Evolutionary conservation across 768 basidiomycete species (phyloP).

Genomic region (Nidularia pulvinata): DNA sequence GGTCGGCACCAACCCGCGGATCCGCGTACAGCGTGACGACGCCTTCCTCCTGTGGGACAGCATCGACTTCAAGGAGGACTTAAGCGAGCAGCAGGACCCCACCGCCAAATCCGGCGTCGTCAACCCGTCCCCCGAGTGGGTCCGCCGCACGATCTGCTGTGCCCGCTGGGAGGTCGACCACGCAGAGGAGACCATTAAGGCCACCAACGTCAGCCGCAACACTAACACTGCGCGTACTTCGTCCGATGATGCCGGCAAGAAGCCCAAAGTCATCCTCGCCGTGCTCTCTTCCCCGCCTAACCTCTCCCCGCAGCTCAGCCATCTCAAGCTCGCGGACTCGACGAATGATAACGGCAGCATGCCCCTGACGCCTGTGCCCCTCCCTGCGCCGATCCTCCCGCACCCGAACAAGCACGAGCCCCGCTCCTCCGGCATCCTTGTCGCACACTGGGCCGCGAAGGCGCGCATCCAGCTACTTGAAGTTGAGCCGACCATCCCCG

Average conservation of each 20-base stretch:
- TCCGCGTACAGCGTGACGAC: slow-evolving; percentile 80
- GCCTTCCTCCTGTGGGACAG: slow-evolving; percentile 84
- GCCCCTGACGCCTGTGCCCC: slow-evolving; percentile 53
- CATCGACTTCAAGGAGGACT: slow-evolving; percentile 49
- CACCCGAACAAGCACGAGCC: slow-evolving; percentile 61
- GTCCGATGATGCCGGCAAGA: slow-evolving; percentile 3
- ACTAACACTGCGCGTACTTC: neutral
- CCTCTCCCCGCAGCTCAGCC: slow-evolving; percentile 28
- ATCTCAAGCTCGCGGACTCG: slow-evolving; percentile 26
- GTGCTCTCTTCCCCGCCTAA: slow-evolving; percentile 34
- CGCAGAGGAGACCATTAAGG: slow-evolving; percentile 24
- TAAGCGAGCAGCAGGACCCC: neutral
- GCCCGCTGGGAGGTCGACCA: slow-evolving; percentile 74
- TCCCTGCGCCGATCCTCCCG: slow-evolving; percentile 54
- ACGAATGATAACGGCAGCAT: neutral
- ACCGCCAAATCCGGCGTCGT: slow-evolving; percentile 17
- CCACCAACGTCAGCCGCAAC: neutral
- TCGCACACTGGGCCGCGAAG: slow-evolving; percentile 66
- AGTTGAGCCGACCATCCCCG: slow-evolving; percentile 43
- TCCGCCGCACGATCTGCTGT: slow-evolving; percentile 82
- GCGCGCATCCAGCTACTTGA: slow-evolving; percentile 60
- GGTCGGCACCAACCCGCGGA: slow-evolving; percentile 81
- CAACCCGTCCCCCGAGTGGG: slow-evolving; percentile 73
- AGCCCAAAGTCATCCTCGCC: slow-evolving; percentile 63
- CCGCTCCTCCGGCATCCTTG: slow-evolving; percentile 61